These are phyloP conservation scores for Talaromyces liani DNA, from an alignment of 495 filamentous ascomycete species.

Conservation along the genomic window DNA sequence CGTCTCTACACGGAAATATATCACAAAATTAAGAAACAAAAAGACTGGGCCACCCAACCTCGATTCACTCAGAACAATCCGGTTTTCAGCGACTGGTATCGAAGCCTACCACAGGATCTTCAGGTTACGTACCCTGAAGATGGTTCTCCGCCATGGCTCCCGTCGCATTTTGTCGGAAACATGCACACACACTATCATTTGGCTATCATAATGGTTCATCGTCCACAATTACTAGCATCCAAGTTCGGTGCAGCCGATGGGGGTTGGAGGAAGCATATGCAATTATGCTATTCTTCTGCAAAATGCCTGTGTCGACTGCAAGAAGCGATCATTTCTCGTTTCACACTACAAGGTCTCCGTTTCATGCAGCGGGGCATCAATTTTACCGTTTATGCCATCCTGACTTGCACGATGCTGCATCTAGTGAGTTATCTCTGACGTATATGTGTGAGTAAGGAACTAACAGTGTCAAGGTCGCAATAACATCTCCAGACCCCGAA, in stretches of 20 bases:
- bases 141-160: constrained; percentile 75
- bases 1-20: constrained; percentile 69
- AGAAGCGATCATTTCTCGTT: constrained; percentile 71
- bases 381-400: constrained; percentile 86
- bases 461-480: constrained; percentile 59
- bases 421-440: constrained; percentile 52
- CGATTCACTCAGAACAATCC: constrained; percentile 74
- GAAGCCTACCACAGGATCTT: constrained; percentile 70
- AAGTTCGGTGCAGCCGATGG: constrained; percentile 66
- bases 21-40: constrained; percentile 69
- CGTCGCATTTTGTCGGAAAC: constrained; percentile 86
- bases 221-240: constrained; percentile 75
- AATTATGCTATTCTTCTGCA: constrained; percentile 77
- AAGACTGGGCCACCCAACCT: constrained; percentile 86
- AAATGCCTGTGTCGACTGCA: constrained; percentile 87
- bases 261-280: constrained; percentile 82
- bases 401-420: constrained; percentile 94
- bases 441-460: neutral
- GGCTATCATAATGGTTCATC: constrained; percentile 77
- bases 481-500: constrained; percentile 89
- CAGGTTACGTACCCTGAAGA: constrained; percentile 71
- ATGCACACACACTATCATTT: constrained; percentile 91
- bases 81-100: constrained; percentile 64
- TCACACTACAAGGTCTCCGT: constrained; percentile 72
- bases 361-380: constrained; percentile 95